Base-by-base conservation (phyloP, 1,139 yeast species). In the Blastobotrys buckinghamii region DNA sequence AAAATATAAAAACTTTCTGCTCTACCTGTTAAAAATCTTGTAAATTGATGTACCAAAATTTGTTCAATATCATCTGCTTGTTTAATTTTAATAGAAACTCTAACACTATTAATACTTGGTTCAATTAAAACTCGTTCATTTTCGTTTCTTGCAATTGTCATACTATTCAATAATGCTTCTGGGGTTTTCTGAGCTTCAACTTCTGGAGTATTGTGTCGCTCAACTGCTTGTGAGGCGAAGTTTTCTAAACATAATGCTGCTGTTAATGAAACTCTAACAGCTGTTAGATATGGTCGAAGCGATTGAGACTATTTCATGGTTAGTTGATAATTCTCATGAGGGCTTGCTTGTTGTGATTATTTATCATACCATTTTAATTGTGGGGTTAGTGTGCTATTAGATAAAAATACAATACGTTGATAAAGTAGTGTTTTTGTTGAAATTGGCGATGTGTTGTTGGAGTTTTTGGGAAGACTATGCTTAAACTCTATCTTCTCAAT, bases 51-150 rank as follows among this genome's bases (percentile, higher is more conserved):
- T 41, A 92, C 98, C 58, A 92, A 75, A 52, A 92, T 89, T 60
- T 81, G 85, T 70, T 92, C 99, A 64, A 94, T 92, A 67, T 92
- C 98, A 67, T 92, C 99, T 8, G 96, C 95, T 68, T 92, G 98
- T 67, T 92, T 92, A 68, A 92, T 92, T 65, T 84, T 85, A 60
- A 92, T 84, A 44, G 95, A 84, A 30, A 92, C 84, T 63, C 98
- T 78, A 38, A 71, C 72, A 1, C 96, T 85, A 69, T 92, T 92
- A 66, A 92, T 84, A 54, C 96, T 84, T 12, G 97, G 90, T 67
- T 92, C 99, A 60, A 92, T 92, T 59, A 92, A 72, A 39, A 92
- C 95, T 64, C 81, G 80, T 68, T 92, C 99, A 62, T 88, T 84
- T 64, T 90, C 97, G 65, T 94, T 92, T 70, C 99, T 81, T 3